Percentiles rank a stretch among this genome's conserved stretches.
These are phyloP conservation scores for Medicago ruthenica DNA, from an alignment of 306 rosid species.

Conservation along the genomic window DNA sequence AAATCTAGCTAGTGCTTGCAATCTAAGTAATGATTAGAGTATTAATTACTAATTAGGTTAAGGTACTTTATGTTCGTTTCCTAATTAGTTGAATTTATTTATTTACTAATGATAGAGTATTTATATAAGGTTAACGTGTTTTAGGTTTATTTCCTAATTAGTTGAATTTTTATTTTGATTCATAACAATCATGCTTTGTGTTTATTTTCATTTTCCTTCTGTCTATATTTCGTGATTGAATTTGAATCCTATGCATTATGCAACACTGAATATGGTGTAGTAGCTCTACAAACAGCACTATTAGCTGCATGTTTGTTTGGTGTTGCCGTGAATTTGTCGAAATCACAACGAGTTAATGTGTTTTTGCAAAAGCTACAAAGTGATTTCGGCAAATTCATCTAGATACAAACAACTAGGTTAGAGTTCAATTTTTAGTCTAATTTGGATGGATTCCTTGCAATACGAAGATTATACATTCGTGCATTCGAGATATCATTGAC, in stretches of 20 bases:
- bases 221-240: not conserved
- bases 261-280: not conserved
- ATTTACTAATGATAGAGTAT: not conserved
- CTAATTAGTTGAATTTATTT: conserved; percentile 18
- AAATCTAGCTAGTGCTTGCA: not conserved
- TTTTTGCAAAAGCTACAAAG: too few species aligned
- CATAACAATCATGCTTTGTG: not conserved
- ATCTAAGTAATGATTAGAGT: not conserved
- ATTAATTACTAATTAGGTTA: not conserved
- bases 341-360: too few species aligned
- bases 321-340: too few species aligned
- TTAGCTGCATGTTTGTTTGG: too few species aligned
- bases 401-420: too few species aligned
- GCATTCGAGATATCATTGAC: not conserved
- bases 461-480: too few species aligned
- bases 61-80: not conserved
- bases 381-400: too few species aligned
- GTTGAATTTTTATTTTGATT: not conserved
- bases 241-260: too few species aligned
- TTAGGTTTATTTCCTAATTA: conserved; percentile 11
- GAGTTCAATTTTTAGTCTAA: not conserved
- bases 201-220: not conserved
- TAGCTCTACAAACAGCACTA: too few species aligned
- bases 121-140: not conserved
- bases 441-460: too few species aligned